Conservation (phyloP, 73 alveolate species). For the Paramecium biaurelia region DNA sequence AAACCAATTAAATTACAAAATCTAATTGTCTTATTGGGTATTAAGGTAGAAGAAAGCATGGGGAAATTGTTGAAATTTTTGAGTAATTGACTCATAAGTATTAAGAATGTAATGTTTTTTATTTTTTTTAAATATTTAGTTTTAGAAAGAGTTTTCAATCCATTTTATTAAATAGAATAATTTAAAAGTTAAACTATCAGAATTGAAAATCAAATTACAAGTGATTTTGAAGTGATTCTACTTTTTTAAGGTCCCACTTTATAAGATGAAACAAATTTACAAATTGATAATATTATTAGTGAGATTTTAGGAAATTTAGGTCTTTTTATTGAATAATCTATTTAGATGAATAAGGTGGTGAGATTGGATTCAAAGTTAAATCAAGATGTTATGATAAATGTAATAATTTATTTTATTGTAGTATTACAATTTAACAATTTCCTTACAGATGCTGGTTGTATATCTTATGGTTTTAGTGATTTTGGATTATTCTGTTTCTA, state of each 20-base stretch:
- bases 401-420: neutral
- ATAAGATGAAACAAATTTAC: neutral
- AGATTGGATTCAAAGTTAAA: neutral
- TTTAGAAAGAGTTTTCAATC: neutral
- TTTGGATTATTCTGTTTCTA: neutral
- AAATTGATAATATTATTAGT: neutral
- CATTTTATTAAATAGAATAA: neutral
- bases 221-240: neutral
- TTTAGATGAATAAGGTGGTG: neutral
- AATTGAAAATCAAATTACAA: neutral
- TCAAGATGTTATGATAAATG: conserved; percentile 4
- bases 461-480: neutral
- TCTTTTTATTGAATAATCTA: neutral
- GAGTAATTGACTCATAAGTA: neutral
- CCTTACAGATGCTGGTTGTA: neutral
- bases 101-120: neutral
- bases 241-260: neutral
- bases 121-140: neutral
- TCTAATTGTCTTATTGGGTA: neutral
- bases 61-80: neutral
- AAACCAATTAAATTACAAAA: neutral
- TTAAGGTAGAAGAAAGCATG: neutral
- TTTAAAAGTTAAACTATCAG: neutral
- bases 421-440: neutral
- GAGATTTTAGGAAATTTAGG: neutral